Base-by-base conservation (phyloP, 2,329 filamentous ascomycete species). In the Trichophyton benhamiae region DNA sequence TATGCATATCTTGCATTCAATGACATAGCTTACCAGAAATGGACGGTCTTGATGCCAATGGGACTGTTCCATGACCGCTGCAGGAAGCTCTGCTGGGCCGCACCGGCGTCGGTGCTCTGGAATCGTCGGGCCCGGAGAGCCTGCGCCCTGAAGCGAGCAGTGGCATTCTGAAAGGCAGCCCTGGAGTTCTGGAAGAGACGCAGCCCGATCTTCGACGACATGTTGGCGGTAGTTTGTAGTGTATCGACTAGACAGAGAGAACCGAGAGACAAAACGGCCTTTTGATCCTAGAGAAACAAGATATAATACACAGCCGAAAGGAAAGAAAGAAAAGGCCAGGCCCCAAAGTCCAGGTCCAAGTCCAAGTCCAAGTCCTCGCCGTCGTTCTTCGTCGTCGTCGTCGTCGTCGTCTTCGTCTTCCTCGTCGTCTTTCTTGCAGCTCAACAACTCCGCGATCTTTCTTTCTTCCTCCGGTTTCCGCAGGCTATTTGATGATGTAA, bases 21-120 rank as follows among this genome's bases (percentile, higher is more conserved):
- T 44, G 27, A 17, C 58, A 62, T 79, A 7, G 27, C 27, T 30
- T 7, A 92, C 92, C 94, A 99, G 79, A 99, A 99, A 77, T 99
- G 94, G 70, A 99, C 94, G 65, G 94, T 99, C 86, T 91, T 91
- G 68, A 91, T 68, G 59, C 89, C 89, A 66, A 91, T 76, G 65
- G 88, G 87, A 75, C 87, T 90, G 75, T 89, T 84, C 87, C 87
- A 91, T 81, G 95, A 83, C 76, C 85, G 85, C 80, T 87, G 85
- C 75, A 94, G 85, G 59, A 74, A 75, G 66, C 73, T 78, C 74
- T 79, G 77, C 72, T 67, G 74, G 65, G 57, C 77, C 59, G 72
- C 74, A 59, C 76, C 75, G 65, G 80, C 78, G 48, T 84, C 79
- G 52, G 86, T 86, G 75, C 85, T 89, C 77, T 89, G 85, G 75